Base-by-base conservation (phyloP, 2,329 filamentous ascomycete genomes). In the Fusarium tupiense region DNA sequence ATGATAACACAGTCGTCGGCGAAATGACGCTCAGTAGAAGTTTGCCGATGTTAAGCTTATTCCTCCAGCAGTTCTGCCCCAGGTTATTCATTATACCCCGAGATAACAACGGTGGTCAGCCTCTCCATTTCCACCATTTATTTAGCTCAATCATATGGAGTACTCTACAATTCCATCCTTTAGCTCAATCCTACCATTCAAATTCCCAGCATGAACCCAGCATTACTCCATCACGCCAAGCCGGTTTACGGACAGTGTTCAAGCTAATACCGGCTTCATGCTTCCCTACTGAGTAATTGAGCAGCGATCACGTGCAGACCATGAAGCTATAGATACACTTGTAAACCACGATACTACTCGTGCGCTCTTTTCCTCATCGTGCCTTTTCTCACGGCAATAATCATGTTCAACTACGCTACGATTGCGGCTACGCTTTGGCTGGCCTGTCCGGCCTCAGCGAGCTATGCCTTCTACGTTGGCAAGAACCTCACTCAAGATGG, bases 381-480 rank as follows among this genome's bases (percentile, higher is more conserved):
- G 22, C 10, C 41, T 59, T 22, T 16, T 38, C 6, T 19, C 6
- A 22, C 16, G 33, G 44, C 17, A 14, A 71, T 5, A 41, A 33
- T 19, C 38, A 74, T 75, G 72, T 5, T 75, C 8, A 50, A 26
- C 1, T 73, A 61, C 41, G n/a, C 64, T 64, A 54, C 49, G 2
- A 35, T 74, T 9, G 72, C 40, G 47, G 56, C 50, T 43, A 53
- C 64, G 19, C 58, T 72, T 14, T 74, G 61, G 63, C 50, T 77
- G 29, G 75, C 47, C 6, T 64, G 60, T 11, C 76, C 76, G 0
- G 72, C 58, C 8, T 56, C 66, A 20, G 75, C 75, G 20, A 86
- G 85, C 78, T 86, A 86, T 75, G 84, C 83, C 20, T 86, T 86
- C 76, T 86, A 86, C 60, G 84, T 86, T 24, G 85, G 85, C 67